Base-by-base conservation (phyloP, 2,329 filamentous ascomycete genomes). In the Fusarium gaditjirri region DNA sequence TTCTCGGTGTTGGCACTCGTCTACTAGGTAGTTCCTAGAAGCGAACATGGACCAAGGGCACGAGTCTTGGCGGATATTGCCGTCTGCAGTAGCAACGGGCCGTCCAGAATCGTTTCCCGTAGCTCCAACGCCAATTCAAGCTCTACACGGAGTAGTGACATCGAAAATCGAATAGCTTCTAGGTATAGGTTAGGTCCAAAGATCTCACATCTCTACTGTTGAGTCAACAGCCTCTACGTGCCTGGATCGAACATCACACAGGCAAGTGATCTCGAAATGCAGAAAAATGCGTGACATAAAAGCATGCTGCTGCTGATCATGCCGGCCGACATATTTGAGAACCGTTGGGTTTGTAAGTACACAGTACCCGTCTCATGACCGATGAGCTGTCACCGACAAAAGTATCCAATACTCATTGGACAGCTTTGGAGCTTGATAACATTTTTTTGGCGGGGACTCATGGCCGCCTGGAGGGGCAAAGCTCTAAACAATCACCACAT, bases 401-500 rank as follows among this genome's bases (percentile, higher is more conserved):
- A 46, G 65, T 68, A 68, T 58, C 27, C 57, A 47, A 69, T 68
- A 68, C 65, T 61, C 56, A 68, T 68, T 68, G 65, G 65, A 68
- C 57, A 68, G 36, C 50, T 27, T 33, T 29, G 58, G 58, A 68
- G 64, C 60, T 72, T 53, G 41, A 72, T 43, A 54, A 43, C 65
- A 70, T 49, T 65, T 73, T 73, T 73, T 73, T 71, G 67, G 65
- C 67, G 70, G 71, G 70, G 70, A 68, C 66, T 50, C 33, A 68
- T 52, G 62, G 62, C 47, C 35, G 66, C 70, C 70, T 71, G 62
- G 70, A 73, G 70, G 70, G 71, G 71, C 71, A 73, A 72, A 70
- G 65, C 70, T 73, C 70, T 44, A 73, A 49, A 73, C 66, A 73
- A 73, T 73, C 70, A 73, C 72, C 71, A 69, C 57, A 61, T 72